Percentiles rank a stretch among this genome's conserved stretches.
Conservation (phyloP, 169 alveolate genomes). For the Plasmodium adleri region DNA sequence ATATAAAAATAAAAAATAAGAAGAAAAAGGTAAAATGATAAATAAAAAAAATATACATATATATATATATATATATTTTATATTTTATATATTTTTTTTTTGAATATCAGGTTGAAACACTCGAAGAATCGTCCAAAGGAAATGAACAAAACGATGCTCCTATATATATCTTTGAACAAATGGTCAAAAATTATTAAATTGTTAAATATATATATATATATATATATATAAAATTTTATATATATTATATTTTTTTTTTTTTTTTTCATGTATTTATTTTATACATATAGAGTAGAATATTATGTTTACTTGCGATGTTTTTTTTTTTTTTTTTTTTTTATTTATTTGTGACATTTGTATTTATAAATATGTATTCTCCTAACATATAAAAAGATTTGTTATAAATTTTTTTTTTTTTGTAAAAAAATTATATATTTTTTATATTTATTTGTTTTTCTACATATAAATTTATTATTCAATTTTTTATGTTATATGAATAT, state of each 20-base stretch:
- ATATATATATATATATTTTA: background rate
- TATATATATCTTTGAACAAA: constrained; percentile 61
- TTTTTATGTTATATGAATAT: too few species aligned
- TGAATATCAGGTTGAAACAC: constrained; percentile 7
- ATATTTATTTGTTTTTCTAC: too few species aligned
- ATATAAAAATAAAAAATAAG: background rate
- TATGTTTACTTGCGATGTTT: background rate
- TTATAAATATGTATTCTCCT: too few species aligned
- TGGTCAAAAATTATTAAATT: constrained; percentile 62
- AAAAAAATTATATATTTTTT: too few species aligned
- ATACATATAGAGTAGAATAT: background rate
- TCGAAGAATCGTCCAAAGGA: background rate
- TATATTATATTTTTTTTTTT: constrained; percentile 1
- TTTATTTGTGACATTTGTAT: too few species aligned
- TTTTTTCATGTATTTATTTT: background rate
- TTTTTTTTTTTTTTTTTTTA: background rate
- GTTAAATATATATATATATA: background rate
- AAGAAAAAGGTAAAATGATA: background rate
- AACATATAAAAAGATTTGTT: too few species aligned
- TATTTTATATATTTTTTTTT: background rate
- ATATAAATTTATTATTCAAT: too few species aligned
- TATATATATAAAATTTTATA: background rate
- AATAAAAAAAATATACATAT: background rate
- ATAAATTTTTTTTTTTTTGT: too few species aligned
- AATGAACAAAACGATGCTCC: constrained; percentile 44